Percentiles rank a stretch among this genome's conserved stretches.
phyloP scores from a whole-genome alignment of 78 protist species.

The Andalucia godoyi region DNA sequence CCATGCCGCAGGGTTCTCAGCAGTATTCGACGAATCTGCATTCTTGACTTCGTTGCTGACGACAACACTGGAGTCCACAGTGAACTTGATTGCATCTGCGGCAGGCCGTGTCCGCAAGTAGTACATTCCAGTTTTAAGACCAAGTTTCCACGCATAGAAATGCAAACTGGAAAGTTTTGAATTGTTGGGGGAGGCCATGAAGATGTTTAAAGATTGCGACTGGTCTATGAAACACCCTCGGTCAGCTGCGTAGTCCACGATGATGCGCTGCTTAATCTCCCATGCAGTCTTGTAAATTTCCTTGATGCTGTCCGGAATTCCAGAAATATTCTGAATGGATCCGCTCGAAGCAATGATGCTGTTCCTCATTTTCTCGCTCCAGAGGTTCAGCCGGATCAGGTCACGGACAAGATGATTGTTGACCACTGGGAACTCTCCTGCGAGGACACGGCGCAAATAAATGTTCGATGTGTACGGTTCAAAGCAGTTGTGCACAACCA shows the following conservation, averaged over 20 bases:
- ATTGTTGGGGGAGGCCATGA: slow-evolving; percentile 75
- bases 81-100: slow-evolving; percentile 59
- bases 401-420: slow-evolving; percentile 89
- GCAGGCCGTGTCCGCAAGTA: slow-evolving; percentile 80
- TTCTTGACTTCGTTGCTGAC: not conserved
- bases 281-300: slow-evolving; percentile 91
- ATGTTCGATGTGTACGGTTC: slow-evolving; percentile 97
- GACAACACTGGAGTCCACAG: slow-evolving; percentile 22
- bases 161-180: slow-evolving; percentile 92
- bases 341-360: slow-evolving; percentile 80
- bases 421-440: slow-evolving; percentile 92
- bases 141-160: slow-evolving; percentile 93
- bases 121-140: slow-evolving; percentile 97
- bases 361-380: slow-evolving; percentile 57
- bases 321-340: slow-evolving; percentile 67
- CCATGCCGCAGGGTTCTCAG: not conserved
- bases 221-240: slow-evolving; percentile 96
- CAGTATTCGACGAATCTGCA: not conserved
- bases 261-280: slow-evolving; percentile 84
- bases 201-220: slow-evolving; percentile 74
- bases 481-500: too few species aligned
- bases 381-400: slow-evolving; percentile 70
- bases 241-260: slow-evolving; percentile 96
- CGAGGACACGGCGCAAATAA: slow-evolving; percentile 84
- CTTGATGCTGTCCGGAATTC: slow-evolving; percentile 76